Percentiles rank a stretch among this genome's conserved stretches.
Conservation (phyloP, 1,284 basidiomycete species). For the Abortiporus biennis region DNA sequence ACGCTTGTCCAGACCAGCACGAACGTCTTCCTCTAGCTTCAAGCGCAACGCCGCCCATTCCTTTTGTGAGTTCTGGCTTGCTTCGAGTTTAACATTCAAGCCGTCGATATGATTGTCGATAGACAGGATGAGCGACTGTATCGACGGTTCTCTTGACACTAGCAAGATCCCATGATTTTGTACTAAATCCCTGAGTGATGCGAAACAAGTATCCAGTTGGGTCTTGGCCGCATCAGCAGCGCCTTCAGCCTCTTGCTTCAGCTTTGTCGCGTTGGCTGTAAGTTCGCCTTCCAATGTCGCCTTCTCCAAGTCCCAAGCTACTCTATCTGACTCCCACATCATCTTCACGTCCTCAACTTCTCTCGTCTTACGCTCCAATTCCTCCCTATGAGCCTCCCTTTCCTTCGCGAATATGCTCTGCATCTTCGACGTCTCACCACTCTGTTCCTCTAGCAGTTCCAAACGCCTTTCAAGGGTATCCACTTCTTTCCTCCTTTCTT, state of each 20-base stretch:
- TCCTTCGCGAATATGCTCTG: slow-evolving; percentile 31
- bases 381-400: slow-evolving; percentile 22
- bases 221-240: slow-evolving; percentile 29
- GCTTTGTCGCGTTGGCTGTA: slow-evolving; percentile 3
- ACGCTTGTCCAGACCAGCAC: slow-evolving; percentile 38
- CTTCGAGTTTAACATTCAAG: slow-evolving; percentile 45
- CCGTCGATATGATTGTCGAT: slow-evolving; percentile 49
- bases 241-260: slow-evolving; percentile 36
- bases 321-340: slow-evolving; percentile 49
- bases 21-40: slow-evolving; percentile 47
- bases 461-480: slow-evolving; percentile 39
- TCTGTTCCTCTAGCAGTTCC: slow-evolving; percentile 39
- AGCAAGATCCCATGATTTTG: slow-evolving; percentile 48
- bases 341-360: slow-evolving; percentile 44
- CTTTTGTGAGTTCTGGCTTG: slow-evolving; percentile 38
- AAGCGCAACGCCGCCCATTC: slow-evolving; percentile 39
- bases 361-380: slow-evolving; percentile 33
- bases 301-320: slow-evolving; percentile 49
- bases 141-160: slow-evolving; percentile 41
- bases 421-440: slow-evolving; percentile 34
- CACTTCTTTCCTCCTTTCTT: slow-evolving; percentile 35
- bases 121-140: slow-evolving; percentile 45
- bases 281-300: slow-evolving; percentile 18
- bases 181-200: slow-evolving; percentile 41
- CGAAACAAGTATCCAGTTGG: slow-evolving; percentile 45